Percentiles rank a stretch among this genome's conserved stretches.
These are phyloP conservation scores for Penicillium hesseltinei DNA, from an alignment of 2,329 filamentous ascomycete genomes.

Conservation along the genomic window DNA sequence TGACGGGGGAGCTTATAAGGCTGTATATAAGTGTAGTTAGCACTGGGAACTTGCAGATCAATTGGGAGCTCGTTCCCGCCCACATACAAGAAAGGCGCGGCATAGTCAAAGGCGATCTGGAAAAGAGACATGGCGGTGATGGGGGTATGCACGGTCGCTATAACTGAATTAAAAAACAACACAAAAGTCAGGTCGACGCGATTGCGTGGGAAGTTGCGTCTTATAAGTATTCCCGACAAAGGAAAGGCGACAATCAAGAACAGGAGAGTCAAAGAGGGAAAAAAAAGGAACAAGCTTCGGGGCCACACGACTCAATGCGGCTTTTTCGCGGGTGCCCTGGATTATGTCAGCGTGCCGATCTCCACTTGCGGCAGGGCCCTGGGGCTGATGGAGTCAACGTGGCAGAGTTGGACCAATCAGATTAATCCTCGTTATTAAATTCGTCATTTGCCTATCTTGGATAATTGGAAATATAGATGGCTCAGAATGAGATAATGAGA, in stretches of 20 bases:
- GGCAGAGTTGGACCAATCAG: background rate
- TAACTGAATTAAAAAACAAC: background rate
- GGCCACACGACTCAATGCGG: constrained; percentile 4
- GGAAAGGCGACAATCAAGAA: background rate
- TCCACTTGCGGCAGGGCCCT: background rate
- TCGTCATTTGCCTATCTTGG: background rate
- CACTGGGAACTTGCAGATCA: background rate
- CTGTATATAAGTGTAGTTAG: constrained; percentile 33
- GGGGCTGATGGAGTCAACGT: background rate
- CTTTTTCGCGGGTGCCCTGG: constrained; percentile 3
- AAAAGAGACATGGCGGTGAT: constrained; percentile 38
- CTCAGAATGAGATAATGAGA: background rate
- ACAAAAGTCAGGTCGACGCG: background rate
- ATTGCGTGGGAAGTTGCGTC: background rate
- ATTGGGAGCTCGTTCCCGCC: background rate
- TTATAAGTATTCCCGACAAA: background rate
- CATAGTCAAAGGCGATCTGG: constrained; percentile 45
- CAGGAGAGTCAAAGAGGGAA: background rate
- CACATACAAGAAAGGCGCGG: constrained; percentile 50
- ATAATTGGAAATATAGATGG: background rate
- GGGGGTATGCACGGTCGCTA: constrained; percentile 4
- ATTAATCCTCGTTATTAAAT: background rate
- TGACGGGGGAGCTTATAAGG: constrained; percentile 62
- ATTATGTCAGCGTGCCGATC: constrained; percentile 11
- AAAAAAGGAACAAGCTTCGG: constrained; percentile 1